Evolutionary conservation across 371 early-diverging fungal genomes (phyloP).

Genomic region (Saksenaea vasiformis): DNA sequence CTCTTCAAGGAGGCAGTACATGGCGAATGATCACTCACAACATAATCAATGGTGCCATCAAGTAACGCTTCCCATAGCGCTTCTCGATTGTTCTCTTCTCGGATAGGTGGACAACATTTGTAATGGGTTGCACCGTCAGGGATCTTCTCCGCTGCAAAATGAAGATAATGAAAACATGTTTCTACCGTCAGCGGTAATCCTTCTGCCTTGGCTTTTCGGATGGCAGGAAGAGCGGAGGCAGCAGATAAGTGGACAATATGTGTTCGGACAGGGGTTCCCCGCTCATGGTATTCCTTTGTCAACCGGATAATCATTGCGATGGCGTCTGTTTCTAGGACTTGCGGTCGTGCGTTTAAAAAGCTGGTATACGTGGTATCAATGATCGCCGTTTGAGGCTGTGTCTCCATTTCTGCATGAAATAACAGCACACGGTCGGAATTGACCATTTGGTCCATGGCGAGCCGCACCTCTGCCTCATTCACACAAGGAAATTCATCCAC

Average conservation of each 20-base stretch:
- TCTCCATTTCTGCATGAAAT: conserved; percentile 84
- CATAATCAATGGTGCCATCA: conserved; percentile 81
- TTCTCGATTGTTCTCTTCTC: conserved; percentile 71
- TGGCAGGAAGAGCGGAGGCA: conserved; percentile 72
- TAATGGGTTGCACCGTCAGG: conserved; percentile 76
- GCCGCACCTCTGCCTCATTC: conserved; percentile 65
- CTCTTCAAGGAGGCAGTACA: conserved; percentile 79
- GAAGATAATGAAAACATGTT: conserved; percentile 83
- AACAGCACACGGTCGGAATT: conserved; percentile 58
- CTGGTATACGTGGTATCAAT: conserved; percentile 60
- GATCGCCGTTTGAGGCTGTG: conserved; percentile 28
- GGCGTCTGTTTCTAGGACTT: conserved; percentile 68
- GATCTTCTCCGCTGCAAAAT: conserved; percentile 69
- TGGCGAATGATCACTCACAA: conserved; percentile 86
- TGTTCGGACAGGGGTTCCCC: conserved; percentile 64
- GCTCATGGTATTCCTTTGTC: conserved; percentile 61
- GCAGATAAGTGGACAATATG: conserved; percentile 85
- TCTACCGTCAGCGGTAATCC: conserved; percentile 78
- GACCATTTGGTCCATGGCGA: conserved; percentile 65
- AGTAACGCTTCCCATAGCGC: conserved; percentile 73
- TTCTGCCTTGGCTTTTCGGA: conserved; percentile 70
- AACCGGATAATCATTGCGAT: conserved; percentile 73
- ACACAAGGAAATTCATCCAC: conserved; percentile 86
- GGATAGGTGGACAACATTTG: conserved; percentile 89
- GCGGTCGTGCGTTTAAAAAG: conserved; percentile 74